Conservation (phyloP, 2,329 filamentous ascomycete genomes). For the Aschersonia sp. region DNA sequence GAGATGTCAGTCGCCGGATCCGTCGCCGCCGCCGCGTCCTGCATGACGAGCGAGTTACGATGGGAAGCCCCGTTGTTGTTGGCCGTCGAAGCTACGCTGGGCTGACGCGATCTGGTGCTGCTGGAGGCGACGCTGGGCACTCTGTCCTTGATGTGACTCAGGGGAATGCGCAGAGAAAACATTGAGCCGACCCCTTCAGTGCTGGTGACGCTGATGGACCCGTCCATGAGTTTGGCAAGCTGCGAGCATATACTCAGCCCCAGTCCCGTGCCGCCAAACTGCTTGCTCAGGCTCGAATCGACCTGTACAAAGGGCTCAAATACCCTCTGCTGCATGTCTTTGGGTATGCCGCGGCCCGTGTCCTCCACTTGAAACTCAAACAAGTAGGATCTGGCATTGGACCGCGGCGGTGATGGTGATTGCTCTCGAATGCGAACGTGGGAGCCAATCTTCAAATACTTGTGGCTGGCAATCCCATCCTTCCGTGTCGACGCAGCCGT, state of each 20-base stretch:
- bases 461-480: constrained; percentile 36
- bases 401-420: constrained; percentile 44
- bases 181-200: constrained; percentile 60
- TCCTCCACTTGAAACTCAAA: constrained; percentile 88
- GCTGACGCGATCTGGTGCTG: constrained; percentile 33
- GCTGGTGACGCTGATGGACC: constrained; percentile 58
- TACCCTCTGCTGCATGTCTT: constrained; percentile 63
- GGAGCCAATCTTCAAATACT: constrained; percentile 37
- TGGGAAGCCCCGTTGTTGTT: constrained; percentile 19
- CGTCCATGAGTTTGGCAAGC: constrained; percentile 70
- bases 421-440: constrained; percentile 37
- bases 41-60: constrained; percentile 13
- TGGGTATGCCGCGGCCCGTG: constrained; percentile 72
- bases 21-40: constrained; percentile 5
- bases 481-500: constrained; percentile 6
- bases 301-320: constrained; percentile 93
- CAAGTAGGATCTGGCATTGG: constrained; percentile 47
- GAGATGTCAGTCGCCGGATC: constrained; percentile 5
- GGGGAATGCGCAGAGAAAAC: constrained; percentile 71
- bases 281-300: constrained; percentile 78
- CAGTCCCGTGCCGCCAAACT: constrained; percentile 77
- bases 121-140: constrained; percentile 40
- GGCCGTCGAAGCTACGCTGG: constrained; percentile 26
- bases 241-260: constrained; percentile 85
- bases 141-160: constrained; percentile 56